Conservation (phyloP, 2,329 filamentous ascomycete genomes). For the Hymenoscyphus occultus region DNA sequence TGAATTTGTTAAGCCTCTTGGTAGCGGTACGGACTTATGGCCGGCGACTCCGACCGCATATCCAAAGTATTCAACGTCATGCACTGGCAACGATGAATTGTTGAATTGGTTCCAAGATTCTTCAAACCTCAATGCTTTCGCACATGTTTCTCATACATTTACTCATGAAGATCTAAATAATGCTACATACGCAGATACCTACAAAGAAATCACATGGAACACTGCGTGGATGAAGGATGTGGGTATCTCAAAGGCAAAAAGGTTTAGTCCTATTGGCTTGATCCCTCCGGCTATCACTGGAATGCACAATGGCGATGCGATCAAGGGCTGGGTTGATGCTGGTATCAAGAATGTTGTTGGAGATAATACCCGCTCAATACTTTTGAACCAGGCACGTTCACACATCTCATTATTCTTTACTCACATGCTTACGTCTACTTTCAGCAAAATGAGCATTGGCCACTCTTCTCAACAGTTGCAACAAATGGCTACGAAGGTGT, state of each 20-base stretch:
- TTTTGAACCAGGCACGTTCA: constrained; percentile 48
- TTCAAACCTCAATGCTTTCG: constrained; percentile 51
- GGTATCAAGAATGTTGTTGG: constrained; percentile 59
- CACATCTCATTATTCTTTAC: background rate
- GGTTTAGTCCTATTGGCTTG: constrained; percentile 52
- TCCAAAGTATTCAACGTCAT: constrained; percentile 6
- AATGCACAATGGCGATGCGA: constrained; percentile 60
- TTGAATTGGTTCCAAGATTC: constrained; percentile 49
- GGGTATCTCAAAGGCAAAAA: constrained; percentile 44
- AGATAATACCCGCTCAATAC: constrained; percentile 55
- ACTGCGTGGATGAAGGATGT: constrained; percentile 54
- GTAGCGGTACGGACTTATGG: constrained; percentile 25
- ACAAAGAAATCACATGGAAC: constrained; percentile 58
- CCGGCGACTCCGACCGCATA: constrained; percentile 6
- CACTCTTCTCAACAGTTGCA: constrained; percentile 49
- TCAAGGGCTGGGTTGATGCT: constrained; percentile 55
- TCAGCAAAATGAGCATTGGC: constrained; percentile 45
- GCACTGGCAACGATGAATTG: constrained; percentile 32
- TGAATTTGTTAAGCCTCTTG: constrained; percentile 44
- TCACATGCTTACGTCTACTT: background rate
- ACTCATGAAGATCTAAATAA: constrained; percentile 58
- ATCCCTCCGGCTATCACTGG: constrained; percentile 63
- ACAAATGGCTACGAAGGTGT: constrained; percentile 55
- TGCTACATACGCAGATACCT: constrained; percentile 54
- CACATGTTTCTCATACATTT: constrained; percentile 59